phyloP scores from a whole-genome alignment of 2,329 filamentous ascomycete genomes.

The Penicillium vulpinum region DNA sequence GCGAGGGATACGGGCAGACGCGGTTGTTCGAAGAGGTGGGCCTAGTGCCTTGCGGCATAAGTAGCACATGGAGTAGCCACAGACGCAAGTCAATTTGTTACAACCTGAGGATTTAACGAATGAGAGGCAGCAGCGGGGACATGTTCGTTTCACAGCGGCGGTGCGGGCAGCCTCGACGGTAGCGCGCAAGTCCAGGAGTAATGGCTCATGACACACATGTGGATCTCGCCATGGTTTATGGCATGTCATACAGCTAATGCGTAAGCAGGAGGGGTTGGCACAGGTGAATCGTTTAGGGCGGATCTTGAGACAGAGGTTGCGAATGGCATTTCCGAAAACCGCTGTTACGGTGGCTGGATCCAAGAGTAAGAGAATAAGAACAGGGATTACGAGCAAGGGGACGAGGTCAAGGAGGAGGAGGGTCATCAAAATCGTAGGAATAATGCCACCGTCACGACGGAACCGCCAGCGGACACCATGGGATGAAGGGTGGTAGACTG shows the following conservation, averaged over 20 bases:
- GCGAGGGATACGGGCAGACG: background rate
- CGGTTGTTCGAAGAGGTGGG: slow-evolving; percentile 21
- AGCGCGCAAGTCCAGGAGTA: slow-evolving; percentile 76
- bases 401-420: slow-evolving; percentile 47
- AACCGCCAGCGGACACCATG: slow-evolving; percentile 58
- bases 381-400: slow-evolving; percentile 51
- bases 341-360: slow-evolving; percentile 50
- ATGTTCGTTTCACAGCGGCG: slow-evolving; percentile 90
- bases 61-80: slow-evolving; percentile 98
- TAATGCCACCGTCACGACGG: slow-evolving; percentile 53
- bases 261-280: slow-evolving; percentile 65
- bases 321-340: slow-evolving; percentile 62
- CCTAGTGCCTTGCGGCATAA: slow-evolving; percentile 74
- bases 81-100: slow-evolving; percentile 95
- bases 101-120: slow-evolving; percentile 94
- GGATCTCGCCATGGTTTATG: slow-evolving; percentile 81
- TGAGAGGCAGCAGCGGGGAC: slow-evolving; percentile 83
- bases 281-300: slow-evolving; percentile 78
- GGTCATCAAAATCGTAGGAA: slow-evolving; percentile 53
- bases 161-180: slow-evolving; percentile 93
- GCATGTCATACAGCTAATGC: slow-evolving; percentile 78
- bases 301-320: slow-evolving; percentile 67
- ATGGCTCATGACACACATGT: slow-evolving; percentile 85
- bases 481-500: slow-evolving; percentile 62
- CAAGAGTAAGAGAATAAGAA: slow-evolving; percentile 59